phyloP scores from a whole-genome alignment of 106 monocot species.

The Acorus calamus region DNA sequence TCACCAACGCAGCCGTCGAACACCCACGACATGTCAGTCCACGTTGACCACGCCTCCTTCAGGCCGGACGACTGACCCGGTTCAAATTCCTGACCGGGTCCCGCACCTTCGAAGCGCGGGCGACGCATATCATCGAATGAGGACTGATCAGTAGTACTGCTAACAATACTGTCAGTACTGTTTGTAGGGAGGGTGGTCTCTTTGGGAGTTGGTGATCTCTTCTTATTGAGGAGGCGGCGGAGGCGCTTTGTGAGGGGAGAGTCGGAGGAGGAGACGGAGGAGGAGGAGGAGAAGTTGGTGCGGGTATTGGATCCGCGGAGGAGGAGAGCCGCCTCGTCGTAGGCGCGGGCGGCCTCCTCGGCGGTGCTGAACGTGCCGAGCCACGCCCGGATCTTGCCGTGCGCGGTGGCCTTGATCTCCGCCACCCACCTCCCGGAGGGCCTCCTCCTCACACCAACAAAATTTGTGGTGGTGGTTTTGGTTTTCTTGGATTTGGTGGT shows the following conservation, averaged over 20 bases:
- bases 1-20: conserved; percentile 17
- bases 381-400: conserved; percentile 57
- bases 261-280: conserved; percentile 1
- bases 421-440: conserved; percentile 70
- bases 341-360: conserved; percentile 47
- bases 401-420: conserved; percentile 59
- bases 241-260: conserved; percentile 19
- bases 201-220: conserved; percentile 3
- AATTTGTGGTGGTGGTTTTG: conserved; percentile 21
- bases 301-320: conserved; percentile 52
- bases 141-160: too few species aligned
- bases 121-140: conserved; percentile 19
- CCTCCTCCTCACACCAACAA: conserved; percentile 48
- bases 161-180: too few species aligned
- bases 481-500: conserved; percentile 17
- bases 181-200: too few species aligned
- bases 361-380: conserved; percentile 67
- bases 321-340: conserved; percentile 56
- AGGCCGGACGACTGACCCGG: not conserved
- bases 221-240: conserved; percentile 17
- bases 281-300: conserved; percentile 29
- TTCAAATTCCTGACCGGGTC: conserved; percentile 5
- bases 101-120: conserved; percentile 12
- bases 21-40: conserved; percentile 13
- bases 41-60: too few species aligned